These are phyloP conservation scores for Corrigiola litoralis DNA, from an alignment of 179 eudicot species.

Conservation along the genomic window DNA sequence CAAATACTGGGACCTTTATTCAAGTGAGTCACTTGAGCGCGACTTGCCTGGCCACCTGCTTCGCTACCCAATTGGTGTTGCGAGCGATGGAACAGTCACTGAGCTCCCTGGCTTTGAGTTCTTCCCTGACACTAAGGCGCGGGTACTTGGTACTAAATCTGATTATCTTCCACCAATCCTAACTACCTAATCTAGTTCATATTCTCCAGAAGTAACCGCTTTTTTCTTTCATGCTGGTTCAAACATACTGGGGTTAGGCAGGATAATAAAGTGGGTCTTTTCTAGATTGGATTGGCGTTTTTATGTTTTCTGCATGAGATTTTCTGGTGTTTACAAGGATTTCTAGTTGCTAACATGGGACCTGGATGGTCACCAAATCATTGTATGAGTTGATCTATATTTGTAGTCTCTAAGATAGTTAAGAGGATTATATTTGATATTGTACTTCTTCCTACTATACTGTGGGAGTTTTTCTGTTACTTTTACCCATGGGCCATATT, in stretches of 20 bases:
- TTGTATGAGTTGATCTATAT: not conserved
- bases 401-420: not conserved
- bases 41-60: slow-evolving; percentile 62
- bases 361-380: slow-evolving; percentile 9
- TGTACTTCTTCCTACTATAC: not conserved
- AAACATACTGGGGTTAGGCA: not conserved
- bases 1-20: slow-evolving; percentile 51
- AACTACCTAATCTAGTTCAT: slow-evolving; percentile 36
- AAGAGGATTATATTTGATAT: not conserved
- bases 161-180: slow-evolving; percentile 53
- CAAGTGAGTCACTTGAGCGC: slow-evolving; percentile 36
- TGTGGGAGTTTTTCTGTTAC: not conserved
- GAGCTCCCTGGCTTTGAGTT: slow-evolving; percentile 43
- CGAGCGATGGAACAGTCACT: slow-evolving; percentile 39
- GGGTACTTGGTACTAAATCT: slow-evolving; percentile 39
- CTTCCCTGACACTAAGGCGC: slow-evolving; percentile 62
- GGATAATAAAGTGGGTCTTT: slow-evolving; percentile 17
- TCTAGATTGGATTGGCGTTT: slow-evolving; percentile 1
- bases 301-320: not conserved
- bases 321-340: not conserved
- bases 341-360: not conserved
- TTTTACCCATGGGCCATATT: not conserved
- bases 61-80: slow-evolving; percentile 43
- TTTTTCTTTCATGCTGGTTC: slow-evolving; percentile 4
- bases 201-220: not conserved